Conservation (phyloP, 2,329 filamentous ascomycete genomes). For the Aspergillus ochraceus region DNA sequence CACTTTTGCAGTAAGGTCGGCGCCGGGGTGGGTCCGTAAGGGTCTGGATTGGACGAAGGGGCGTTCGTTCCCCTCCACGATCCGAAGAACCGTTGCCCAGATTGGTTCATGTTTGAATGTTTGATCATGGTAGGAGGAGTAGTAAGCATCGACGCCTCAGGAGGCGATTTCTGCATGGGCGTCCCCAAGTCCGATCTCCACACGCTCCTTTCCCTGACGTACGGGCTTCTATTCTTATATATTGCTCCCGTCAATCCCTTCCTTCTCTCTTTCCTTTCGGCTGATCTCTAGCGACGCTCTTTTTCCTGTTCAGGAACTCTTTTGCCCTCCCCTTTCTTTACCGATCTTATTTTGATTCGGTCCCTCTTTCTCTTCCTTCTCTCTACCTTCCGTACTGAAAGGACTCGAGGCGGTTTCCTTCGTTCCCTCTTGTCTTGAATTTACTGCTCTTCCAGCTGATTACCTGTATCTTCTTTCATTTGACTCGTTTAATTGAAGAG, state of each 20-base stretch:
- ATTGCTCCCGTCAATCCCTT: constrained; percentile 7
- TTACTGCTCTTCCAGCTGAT: not conserved
- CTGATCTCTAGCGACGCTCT: not conserved
- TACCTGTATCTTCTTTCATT: constrained; percentile 1
- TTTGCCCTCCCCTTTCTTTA: not conserved
- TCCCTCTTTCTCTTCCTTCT: not conserved
- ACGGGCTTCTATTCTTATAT: constrained; percentile 8
- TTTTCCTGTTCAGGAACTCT: not conserved
- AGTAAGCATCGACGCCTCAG: constrained; percentile 1
- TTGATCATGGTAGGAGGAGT: not conserved
- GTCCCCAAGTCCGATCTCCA: constrained; percentile 7
- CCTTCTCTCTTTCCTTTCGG: not conserved
- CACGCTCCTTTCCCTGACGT: constrained; percentile 11
- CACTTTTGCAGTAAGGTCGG: not conserved
- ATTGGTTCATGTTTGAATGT: no score
- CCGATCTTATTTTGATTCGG: not conserved
- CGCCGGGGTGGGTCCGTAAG: not conserved
- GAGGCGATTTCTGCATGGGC: constrained; percentile 2
- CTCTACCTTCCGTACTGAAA: not conserved
- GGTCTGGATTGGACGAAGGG: not conserved
- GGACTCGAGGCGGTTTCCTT: not conserved
- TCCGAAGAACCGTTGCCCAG: not conserved
- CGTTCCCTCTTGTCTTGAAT: not conserved
- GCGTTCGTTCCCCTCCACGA: not conserved
- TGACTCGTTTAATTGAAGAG: not conserved